Evolutionary conservation across 129 eudicot genomes (phyloP), one percentile per base, ranked within the genome.

Genomic region (Flaveria ramosissima): DNA sequence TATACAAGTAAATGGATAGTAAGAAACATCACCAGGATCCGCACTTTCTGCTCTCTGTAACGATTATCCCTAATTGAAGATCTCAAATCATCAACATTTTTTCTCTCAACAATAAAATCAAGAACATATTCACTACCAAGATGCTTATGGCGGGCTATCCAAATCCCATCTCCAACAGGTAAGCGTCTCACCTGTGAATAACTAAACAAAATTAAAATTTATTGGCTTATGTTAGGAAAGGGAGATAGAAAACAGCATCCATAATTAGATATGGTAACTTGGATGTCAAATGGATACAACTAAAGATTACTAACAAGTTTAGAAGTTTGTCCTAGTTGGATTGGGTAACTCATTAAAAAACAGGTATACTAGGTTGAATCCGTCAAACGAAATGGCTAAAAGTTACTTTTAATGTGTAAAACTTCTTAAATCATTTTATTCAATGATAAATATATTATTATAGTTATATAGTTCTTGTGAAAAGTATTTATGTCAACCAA

Each of bases 151-250:
- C 91, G 89, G 61, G 99, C 99, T 77, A 95, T 77, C 99, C 99
- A 95, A 70, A 95, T 86, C 52, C 87, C 90, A 89, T 95, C 99
- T 67, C 99, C 99, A 74, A 95, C 93, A 9, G 97, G 99, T 78
- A 95, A 86, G 59, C 94, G 80, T 52, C 94, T 81, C 23, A 86
- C 87, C 99, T 95, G 72, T 47, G 27, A 51, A 73, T 20, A 42
- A 27, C 50, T 14, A 62, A 26, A 19, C 9, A 15, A 48, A 3
- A 17, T 51, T 52, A 41, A 52, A 26, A 12, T 13, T 14, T 50
- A 42, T 52, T 39, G 32, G 41, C 65, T 39, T 17, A 62, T 56
- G 32, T 72, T 32, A 46, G 69, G 52, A 3, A 39, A 56, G 41
- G 9, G 0, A 72, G 19, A 52, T 2, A 72, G 55, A 43, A 7